These are phyloP conservation scores for Aspergillus sp. DNA, from an alignment of 2,329 filamentous ascomycete species.

Conservation along the genomic window DNA sequence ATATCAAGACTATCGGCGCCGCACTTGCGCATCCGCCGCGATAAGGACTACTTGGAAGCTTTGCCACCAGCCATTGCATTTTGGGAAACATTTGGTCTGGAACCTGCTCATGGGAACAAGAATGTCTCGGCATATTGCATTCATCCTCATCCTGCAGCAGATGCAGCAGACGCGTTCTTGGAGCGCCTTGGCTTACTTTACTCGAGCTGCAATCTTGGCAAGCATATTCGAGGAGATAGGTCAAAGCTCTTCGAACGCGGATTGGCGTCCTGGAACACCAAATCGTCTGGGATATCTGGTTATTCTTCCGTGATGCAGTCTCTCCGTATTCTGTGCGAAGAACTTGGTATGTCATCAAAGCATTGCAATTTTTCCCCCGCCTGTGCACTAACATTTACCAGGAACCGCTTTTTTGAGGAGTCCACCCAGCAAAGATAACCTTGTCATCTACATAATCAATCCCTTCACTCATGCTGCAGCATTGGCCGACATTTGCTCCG, in stretches of 20 bases:
- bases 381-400: slow-evolving; percentile 15
- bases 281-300: slow-evolving; percentile 16
- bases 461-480: slow-evolving; percentile 47
- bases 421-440: slow-evolving; percentile 32
- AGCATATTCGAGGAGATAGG: slow-evolving; percentile 41
- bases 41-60: slow-evolving; percentile 50
- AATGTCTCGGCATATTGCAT: slow-evolving; percentile 56
- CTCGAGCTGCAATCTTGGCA: slow-evolving; percentile 53
- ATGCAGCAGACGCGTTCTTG: slow-evolving; percentile 48
- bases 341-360: slow-evolving; percentile 27
- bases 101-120: slow-evolving; percentile 52
- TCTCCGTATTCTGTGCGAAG: slow-evolving; percentile 29
- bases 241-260: slow-evolving; percentile 35
- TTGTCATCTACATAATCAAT: slow-evolving; percentile 57
- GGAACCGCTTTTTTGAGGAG: slow-evolving; percentile 31
- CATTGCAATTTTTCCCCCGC: not conserved
- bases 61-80: slow-evolving; percentile 54
- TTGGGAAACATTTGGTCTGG: slow-evolving; percentile 58
- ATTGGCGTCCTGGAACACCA: slow-evolving; percentile 31
- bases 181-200: slow-evolving; percentile 51
- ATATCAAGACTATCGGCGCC: slow-evolving; percentile 46
- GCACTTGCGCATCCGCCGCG: slow-evolving; percentile 51
- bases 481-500: slow-evolving; percentile 49
- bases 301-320: slow-evolving; percentile 32
- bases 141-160: slow-evolving; percentile 45